Conservation (phyloP, 805 yeast genomes). For the Scheffersomyces lignosus region DNA sequence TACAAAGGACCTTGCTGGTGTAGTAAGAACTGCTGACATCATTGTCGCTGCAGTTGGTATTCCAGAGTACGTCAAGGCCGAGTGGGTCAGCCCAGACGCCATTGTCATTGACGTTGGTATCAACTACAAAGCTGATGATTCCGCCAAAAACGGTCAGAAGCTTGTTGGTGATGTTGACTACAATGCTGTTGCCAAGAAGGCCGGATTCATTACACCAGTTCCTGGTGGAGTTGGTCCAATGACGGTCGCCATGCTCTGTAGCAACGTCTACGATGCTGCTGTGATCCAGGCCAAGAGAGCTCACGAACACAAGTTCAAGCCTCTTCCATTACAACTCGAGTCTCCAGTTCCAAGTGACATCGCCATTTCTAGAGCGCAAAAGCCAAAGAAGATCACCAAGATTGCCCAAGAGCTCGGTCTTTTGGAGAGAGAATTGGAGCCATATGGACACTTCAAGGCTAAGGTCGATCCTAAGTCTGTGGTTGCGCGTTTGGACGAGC, state of each 20-base stretch:
- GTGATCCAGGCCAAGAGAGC: slow-evolving; percentile 51
- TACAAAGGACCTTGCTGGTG: slow-evolving; percentile 57
- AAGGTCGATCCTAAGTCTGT: slow-evolving; percentile 60
- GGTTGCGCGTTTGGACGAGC: slow-evolving; percentile 48
- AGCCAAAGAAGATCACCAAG: slow-evolving; percentile 75
- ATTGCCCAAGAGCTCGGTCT: slow-evolving; percentile 86
- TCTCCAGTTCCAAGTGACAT: slow-evolving; percentile 88
- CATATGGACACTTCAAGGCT: slow-evolving; percentile 87
- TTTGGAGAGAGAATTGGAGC: slow-evolving; percentile 74
- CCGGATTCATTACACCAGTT: slow-evolving; percentile 84
- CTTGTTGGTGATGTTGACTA: slow-evolving; percentile 96
- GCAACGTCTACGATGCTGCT: slow-evolving; percentile 82
- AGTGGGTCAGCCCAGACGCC: slow-evolving; percentile 82
- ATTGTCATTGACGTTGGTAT: slow-evolving; percentile 94
- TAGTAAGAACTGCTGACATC: slow-evolving; percentile 72
- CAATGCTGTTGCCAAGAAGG: slow-evolving; percentile 60
- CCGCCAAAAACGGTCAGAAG: slow-evolving; percentile 74
- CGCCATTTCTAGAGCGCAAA: slow-evolving; percentile 84
- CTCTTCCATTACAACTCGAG: slow-evolving; percentile 51
- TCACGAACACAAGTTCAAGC: slow-evolving; percentile 50
- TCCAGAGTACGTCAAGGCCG: slow-evolving; percentile 82
- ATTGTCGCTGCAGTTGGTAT: slow-evolving; percentile 91
- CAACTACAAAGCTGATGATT: slow-evolving; percentile 76
- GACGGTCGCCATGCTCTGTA: slow-evolving; percentile 95
- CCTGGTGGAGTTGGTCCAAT: slow-evolving; percentile 99